phyloP scores from a whole-genome alignment of 2,329 filamentous ascomycete species.

The Alternaria sp. region DNA sequence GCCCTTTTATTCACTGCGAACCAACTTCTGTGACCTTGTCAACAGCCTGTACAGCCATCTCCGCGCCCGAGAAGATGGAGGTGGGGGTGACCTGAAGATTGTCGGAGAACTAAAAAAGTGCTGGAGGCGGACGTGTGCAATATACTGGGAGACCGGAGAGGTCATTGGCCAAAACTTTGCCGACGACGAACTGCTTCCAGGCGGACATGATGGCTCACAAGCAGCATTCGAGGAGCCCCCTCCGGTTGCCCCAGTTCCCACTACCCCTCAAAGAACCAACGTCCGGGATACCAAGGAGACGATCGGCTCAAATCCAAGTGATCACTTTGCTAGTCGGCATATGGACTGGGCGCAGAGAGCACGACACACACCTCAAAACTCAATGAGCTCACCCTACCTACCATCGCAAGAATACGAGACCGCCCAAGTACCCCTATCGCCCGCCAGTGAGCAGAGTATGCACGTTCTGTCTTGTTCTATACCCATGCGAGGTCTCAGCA shows the following conservation, averaged over 20 bases:
- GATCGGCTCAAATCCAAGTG: constrained; percentile 48
- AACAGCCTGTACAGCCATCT: constrained; percentile 69
- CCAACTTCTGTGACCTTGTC: constrained; percentile 80
- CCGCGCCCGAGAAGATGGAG: constrained; percentile 60
- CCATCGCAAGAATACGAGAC: constrained; percentile 45
- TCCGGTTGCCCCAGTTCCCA: constrained; percentile 24
- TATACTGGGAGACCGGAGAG: constrained; percentile 84
- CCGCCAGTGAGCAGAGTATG: constrained; percentile 61
- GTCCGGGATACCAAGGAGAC: constrained; percentile 46
- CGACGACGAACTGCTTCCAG: constrained; percentile 75
- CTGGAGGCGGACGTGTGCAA: constrained; percentile 88
- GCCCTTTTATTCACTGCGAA: constrained; percentile 74
- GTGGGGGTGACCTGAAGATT: constrained; percentile 79
- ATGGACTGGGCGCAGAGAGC: constrained; percentile 51
- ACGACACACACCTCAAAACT: constrained; percentile 51
- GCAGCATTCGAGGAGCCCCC: constrained; percentile 35
- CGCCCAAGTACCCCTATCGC: constrained; percentile 53
- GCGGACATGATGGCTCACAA: constrained; percentile 67
- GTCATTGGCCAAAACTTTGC: constrained; percentile 67
- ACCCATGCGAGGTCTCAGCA: constrained; percentile 56
- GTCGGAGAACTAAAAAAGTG: constrained; percentile 95
- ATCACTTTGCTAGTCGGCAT: constrained; percentile 50
- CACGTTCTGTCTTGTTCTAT: constrained; percentile 68
- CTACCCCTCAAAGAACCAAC: constrained; percentile 37
- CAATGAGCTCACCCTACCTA: constrained; percentile 47